phyloP scores from a whole-genome alignment of 306 rosid genomes.

The Prunus salicina region DNA sequence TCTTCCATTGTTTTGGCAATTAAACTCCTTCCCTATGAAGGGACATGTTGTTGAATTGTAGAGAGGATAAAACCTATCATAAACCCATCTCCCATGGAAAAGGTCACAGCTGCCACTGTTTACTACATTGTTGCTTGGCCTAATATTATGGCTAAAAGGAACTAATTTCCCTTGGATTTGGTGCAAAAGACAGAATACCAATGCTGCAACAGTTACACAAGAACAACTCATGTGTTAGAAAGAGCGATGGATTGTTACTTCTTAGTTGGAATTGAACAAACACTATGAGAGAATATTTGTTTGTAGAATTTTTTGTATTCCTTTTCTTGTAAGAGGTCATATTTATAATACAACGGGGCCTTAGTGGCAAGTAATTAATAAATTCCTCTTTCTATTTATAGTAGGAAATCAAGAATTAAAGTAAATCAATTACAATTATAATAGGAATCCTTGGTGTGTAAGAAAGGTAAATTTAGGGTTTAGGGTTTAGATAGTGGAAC shows the following conservation, averaged over 20 bases:
- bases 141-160: neutral
- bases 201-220: neutral
- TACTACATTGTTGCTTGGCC: neutral
- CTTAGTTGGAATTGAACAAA: no score
- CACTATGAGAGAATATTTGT: no score
- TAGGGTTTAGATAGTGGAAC: no score
- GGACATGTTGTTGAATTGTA: slow-evolving; percentile 19
- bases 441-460: no score
- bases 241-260: neutral
- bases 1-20: slow-evolving; percentile 23
- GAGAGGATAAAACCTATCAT: slow-evolving; percentile 13
- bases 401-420: no score
- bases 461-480: no score
- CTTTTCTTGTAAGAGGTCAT: no score
- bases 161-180: neutral
- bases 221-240: neutral
- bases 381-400: no score
- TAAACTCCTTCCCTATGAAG: slow-evolving; percentile 11
- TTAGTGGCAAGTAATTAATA: no score
- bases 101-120: neutral
- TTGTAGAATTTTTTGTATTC: no score
- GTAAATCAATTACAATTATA: no score
- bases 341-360: no score
- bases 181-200: neutral
- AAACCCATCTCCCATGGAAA: slow-evolving; percentile 25